These are phyloP conservation scores for Ophiocordyceps camponoti-saundersi DNA, from an alignment of 2,329 filamentous ascomycete genomes.

Conservation along the genomic window DNA sequence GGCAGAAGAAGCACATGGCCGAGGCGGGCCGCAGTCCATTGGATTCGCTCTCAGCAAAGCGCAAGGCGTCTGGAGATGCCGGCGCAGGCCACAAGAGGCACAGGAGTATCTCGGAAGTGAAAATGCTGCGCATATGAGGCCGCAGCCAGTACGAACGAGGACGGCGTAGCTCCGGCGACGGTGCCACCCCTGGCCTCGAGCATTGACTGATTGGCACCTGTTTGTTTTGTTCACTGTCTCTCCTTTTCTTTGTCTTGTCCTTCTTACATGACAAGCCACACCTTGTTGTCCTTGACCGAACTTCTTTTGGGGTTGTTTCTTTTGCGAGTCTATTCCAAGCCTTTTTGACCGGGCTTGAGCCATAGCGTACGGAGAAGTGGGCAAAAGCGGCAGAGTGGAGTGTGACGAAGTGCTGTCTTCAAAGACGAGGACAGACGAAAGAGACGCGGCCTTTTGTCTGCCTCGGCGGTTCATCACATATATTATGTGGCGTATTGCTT, in stretches of 20 bases:
- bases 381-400: no score
- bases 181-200: constrained; percentile 25
- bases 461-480: no score
- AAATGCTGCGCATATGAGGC: constrained; percentile 25
- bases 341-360: no score
- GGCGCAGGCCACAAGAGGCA: constrained; percentile 34
- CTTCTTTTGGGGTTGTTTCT: neutral
- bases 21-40: constrained; percentile 32
- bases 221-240: neutral
- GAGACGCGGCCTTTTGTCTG: no score
- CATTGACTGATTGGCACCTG: neutral
- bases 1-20: constrained; percentile 31
- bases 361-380: no score
- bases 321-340: no score
- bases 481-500: no score
- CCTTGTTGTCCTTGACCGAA: neutral
- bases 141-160: constrained; percentile 23
- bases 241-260: neutral
- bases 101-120: constrained; percentile 41
- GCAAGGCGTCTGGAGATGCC: constrained; percentile 32
- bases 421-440: no score
- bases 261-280: neutral
- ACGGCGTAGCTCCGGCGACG: constrained; percentile 20
- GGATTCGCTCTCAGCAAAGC: constrained; percentile 30
- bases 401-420: no score